phyloP scores from a whole-genome alignment of 148 eudicot species.

The Rhododendron ovatum region DNA sequence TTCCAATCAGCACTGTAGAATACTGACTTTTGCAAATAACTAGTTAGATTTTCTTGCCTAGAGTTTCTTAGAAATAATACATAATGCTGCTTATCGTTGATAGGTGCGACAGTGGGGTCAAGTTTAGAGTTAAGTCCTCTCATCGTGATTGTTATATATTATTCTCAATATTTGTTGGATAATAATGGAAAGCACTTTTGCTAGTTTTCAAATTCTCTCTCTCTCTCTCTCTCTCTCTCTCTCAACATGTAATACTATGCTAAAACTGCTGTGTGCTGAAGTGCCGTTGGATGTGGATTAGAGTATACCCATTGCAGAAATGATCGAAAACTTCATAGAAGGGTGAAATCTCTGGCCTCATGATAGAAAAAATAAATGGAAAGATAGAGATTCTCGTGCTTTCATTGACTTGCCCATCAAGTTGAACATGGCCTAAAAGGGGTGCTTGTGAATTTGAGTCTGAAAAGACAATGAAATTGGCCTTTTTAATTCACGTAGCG shows the following conservation, averaged over 20 bases:
- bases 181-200: background rate
- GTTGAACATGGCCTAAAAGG: background rate
- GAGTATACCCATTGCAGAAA: background rate
- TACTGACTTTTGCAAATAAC: background rate
- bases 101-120: background rate
- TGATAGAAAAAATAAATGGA: background rate
- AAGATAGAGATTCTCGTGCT: background rate
- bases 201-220: background rate
- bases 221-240: constrained; percentile 4
- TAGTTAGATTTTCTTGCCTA: background rate
- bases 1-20: constrained; percentile 63
- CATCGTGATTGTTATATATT: background rate
- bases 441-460: no score
- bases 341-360: background rate
- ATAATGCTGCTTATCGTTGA: background rate
- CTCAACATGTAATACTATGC: background rate
- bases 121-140: background rate
- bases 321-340: background rate
- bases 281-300: background rate
- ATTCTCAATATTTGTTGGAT: background rate
- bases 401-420: background rate
- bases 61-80: constrained; percentile 1
- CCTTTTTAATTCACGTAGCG: no score
- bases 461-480: no score
- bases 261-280: background rate